Evolutionary conservation across 2,329 filamentous ascomycete genomes (phyloP), one percentile per base, ranked within the genome.

Genomic region (Diaporthe citri): DNA sequence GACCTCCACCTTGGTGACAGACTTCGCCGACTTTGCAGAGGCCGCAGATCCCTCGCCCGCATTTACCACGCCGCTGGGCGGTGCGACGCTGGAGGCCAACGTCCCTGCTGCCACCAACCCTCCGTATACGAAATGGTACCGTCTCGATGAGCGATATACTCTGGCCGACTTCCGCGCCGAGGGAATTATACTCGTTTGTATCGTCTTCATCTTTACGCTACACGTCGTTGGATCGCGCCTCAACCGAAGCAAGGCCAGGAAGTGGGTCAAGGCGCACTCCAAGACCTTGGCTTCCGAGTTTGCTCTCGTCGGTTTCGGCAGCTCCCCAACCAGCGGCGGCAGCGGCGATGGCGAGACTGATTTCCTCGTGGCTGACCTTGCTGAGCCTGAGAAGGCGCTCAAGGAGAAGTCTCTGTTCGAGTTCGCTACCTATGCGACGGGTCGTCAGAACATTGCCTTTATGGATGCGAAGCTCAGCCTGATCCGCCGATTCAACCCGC

Each of bases 41-140:
- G 93, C 92, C 79, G 91, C 95, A 78, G 91, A 93, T 28, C 92
- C 94, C 74, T 84, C 87, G 34, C 89, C 89, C 74, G 85, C 90
- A 76, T 83, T 87, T 81, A 85, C 85, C 69, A 83, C 87, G 66
- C 83, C 84, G 62, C 84, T 87, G 59, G 85, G 85, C 75, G 85
- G 87, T 75, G 85, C 88, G 77, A 84, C 88, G 74, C 83, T 88
- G 75, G 84, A 83, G 48, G 84, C 85, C 56, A 83, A 85, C 66
- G 79, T 81, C 43, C 88, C 89, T 76, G 87, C 86, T 59, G 83
- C 85, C 62, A 87, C 88, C 59, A 84, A 83, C 57, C 86, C 88
- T 36, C 94, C 94, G 20, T 98, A 93, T 84, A 98, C 95, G 70
- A 95, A 95, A 88, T 99, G 97, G 97, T 99, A 98, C 87, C 95